These are phyloP conservation scores for Geotrichum klebahnii DNA, from an alignment of 1,139 yeast species.

Conservation along the genomic window DNA sequence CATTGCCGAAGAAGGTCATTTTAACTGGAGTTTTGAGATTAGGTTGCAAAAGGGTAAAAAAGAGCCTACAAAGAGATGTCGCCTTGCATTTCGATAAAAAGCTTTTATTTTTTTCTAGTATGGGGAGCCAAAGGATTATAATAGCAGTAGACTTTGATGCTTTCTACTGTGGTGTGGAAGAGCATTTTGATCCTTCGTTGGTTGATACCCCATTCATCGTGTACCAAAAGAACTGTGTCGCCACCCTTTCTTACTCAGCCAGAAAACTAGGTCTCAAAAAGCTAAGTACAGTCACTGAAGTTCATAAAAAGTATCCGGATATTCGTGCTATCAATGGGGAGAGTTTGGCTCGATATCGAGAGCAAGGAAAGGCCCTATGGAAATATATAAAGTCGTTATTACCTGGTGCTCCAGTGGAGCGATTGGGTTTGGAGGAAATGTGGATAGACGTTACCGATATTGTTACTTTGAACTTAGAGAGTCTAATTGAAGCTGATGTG, in stretches of 20 bases:
- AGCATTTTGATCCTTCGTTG: constrained; percentile 34
- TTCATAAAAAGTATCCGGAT: constrained; percentile 30
- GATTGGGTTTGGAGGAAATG: constrained; percentile 42
- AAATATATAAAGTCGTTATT: constrained; percentile 31
- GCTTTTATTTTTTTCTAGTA: too few relatives aligned
- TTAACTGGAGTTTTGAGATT: too few relatives aligned
- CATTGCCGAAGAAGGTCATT: too few relatives aligned
- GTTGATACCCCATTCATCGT: constrained; percentile 37
- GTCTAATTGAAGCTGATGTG: constrained; percentile 24
- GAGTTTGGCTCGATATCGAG: constrained; percentile 35
- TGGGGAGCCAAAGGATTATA: constrained; percentile 23
- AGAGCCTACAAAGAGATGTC: too few relatives aligned
- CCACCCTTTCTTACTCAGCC: constrained; percentile 40
- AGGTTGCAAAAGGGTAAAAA: too few relatives aligned
- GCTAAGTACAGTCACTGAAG: constrained; percentile 31
- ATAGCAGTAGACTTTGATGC: constrained; percentile 39
- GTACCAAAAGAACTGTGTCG: constrained; percentile 37
- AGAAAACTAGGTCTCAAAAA: constrained; percentile 38
- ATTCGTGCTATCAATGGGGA: constrained; percentile 40
- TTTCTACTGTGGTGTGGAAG: constrained; percentile 41
- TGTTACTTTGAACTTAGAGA: constrained; percentile 26
- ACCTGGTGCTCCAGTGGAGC: constrained; percentile 32
- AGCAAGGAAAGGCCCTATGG: constrained; percentile 36
- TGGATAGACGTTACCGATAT: constrained; percentile 35
- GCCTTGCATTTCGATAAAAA: too few relatives aligned